Conservation (phyloP, 371 early-diverging fungal genomes). For the Dinochytrium kinnereticum region DNA sequence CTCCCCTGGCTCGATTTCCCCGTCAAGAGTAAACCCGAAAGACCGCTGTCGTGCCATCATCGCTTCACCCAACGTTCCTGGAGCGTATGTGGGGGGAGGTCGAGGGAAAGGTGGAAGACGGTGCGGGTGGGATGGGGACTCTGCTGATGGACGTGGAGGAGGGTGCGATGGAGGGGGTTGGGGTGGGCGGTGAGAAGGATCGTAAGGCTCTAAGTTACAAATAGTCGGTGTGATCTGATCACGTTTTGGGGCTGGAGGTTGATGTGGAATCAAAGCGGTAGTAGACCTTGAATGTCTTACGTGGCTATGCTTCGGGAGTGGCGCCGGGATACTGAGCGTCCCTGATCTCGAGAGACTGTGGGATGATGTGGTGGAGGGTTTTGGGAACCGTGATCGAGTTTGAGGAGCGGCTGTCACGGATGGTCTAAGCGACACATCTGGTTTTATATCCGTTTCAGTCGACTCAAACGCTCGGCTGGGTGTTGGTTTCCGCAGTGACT, state of each 20-base stretch:
- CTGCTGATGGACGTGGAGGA: not conserved
- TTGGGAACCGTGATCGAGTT: not conserved
- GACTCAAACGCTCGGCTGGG: not conserved
- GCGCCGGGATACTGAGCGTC: no score
- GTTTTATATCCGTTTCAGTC: not conserved
- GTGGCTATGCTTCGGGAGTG: no score
- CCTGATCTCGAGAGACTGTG: no score
- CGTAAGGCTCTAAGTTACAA: not conserved
- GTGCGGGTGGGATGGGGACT: not conserved
- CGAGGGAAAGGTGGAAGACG: not conserved
- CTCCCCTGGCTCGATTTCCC: slow-evolving; percentile 5
- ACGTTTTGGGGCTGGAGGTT: not conserved
- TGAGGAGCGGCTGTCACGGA: not conserved
- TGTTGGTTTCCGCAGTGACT: no score
- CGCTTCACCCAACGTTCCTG: not conserved
- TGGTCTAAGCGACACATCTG: not conserved
- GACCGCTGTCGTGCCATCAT: not conserved
- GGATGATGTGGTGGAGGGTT: not conserved
- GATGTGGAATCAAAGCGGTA: no score
- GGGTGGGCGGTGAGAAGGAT: not conserved
- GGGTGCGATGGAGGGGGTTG: not conserved
- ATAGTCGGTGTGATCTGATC: not conserved
- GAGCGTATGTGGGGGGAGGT: not conserved
- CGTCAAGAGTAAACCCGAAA: not conserved
- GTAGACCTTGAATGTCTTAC: no score